Percentiles rank a stretch among this genome's conserved stretches.
phyloP scores from a whole-genome alignment of 78 protist genomes.

The Isochrysis galbana region DNA sequence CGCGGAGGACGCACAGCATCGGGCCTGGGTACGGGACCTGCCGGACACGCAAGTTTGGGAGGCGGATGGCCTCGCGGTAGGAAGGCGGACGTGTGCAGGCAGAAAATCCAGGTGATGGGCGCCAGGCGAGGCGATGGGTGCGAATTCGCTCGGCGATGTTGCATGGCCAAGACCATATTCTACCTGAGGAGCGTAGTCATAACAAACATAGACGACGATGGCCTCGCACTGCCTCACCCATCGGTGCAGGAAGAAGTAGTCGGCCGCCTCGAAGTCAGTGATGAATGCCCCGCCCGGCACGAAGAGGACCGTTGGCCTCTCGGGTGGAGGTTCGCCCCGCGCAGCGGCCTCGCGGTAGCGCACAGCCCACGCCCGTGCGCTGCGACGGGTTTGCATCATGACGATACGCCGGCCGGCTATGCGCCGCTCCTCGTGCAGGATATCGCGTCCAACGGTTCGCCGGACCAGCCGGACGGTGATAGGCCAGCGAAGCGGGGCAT shows the following conservation, averaged over 20 bases:
- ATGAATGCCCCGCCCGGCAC: not conserved
- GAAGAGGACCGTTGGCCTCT: not conserved
- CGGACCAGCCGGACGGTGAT: not conserved
- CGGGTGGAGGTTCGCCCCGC: not conserved
- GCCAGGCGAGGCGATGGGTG: too few species aligned
- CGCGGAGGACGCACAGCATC: not conserved
- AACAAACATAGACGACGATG: not conserved
- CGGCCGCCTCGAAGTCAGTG: conserved; percentile 7
- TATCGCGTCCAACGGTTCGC: not conserved
- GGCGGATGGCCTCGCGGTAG: too few species aligned
- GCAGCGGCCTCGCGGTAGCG: not conserved
- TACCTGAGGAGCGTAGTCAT: not conserved
- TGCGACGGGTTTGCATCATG: not conserved
- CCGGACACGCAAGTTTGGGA: too few species aligned
- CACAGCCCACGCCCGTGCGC: not conserved
- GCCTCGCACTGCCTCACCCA: not conserved
- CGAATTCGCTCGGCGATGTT: too few species aligned
- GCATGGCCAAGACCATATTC: not conserved
- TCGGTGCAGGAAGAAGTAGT: not conserved
- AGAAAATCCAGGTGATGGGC: too few species aligned
- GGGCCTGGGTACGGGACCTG: not conserved
- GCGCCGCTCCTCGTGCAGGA: not conserved
- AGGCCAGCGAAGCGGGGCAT: conserved; percentile 1
- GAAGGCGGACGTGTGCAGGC: too few species aligned
- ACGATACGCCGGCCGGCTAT: not conserved